Conservation (phyloP, 1,139 yeast genomes). For the Kodamaea suecica region DNA sequence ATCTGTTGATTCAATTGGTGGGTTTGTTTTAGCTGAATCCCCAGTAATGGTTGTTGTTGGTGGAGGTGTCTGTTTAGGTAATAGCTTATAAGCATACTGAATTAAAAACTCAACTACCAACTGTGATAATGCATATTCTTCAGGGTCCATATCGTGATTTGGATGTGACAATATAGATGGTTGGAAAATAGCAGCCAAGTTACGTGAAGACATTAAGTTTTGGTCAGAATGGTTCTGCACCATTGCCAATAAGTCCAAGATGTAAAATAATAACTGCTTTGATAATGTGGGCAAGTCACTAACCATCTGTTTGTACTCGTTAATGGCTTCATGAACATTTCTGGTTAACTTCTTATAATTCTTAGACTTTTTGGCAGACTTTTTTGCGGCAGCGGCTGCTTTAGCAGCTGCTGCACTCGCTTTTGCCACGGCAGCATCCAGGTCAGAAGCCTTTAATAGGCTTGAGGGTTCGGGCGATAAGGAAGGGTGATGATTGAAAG, state of each 20-base stretch:
- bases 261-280: slow-evolving; percentile 81
- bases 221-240: slow-evolving; percentile 76
- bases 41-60: neutral
- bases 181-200: slow-evolving; percentile 93
- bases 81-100: slow-evolving; percentile 74
- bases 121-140: slow-evolving; percentile 84
- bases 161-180: slow-evolving; percentile 94
- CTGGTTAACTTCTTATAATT: slow-evolving; percentile 44
- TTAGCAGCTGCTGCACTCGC: slow-evolving; percentile 10
- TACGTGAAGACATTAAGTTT: slow-evolving; percentile 89
- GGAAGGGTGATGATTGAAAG: slow-evolving; percentile 4
- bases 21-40: neutral
- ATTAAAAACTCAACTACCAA: slow-evolving; percentile 86
- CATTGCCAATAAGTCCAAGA: slow-evolving; percentile 80
- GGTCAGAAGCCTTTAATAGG: neutral
- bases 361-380: slow-evolving; percentile 17
- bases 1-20: neutral
- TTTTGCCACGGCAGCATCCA: slow-evolving; percentile 2
- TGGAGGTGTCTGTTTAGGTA: slow-evolving; percentile 42
- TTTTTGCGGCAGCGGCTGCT: slow-evolving; percentile 15
- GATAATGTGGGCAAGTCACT: slow-evolving; percentile 65
- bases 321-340: slow-evolving; percentile 68
- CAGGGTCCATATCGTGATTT: slow-evolving; percentile 85
- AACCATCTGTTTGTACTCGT: slow-evolving; percentile 67
- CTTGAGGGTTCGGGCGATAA: slow-evolving; percentile 5